A percentile compares a stretch with the other conserved stretches of the same genome.
Evolutionary conservation across 192 early-diverging fungal species (phyloP).

Genomic region (Coemansia asiatica): DNA sequence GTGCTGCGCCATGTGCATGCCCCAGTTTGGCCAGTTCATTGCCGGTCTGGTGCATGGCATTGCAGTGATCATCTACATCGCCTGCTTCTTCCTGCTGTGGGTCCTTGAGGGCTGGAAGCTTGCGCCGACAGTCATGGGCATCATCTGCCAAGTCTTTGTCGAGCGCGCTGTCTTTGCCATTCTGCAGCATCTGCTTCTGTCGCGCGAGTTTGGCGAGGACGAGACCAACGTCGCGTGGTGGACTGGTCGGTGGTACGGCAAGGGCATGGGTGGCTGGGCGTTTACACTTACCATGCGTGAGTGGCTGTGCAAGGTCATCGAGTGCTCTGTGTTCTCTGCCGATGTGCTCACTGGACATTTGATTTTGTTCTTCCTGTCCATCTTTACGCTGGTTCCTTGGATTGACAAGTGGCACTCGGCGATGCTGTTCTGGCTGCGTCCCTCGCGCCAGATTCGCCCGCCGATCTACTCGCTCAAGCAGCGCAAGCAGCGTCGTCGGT

Average conservation of each 20-base stretch:
- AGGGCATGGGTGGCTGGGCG: constrained; percentile 66
- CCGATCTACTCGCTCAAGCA: constrained; percentile 74
- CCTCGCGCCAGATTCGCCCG: constrained; percentile 72
- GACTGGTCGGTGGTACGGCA: constrained; percentile 80
- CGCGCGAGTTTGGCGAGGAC: constrained; percentile 82
- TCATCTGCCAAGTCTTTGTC: constrained; percentile 65
- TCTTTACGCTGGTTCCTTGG: constrained; percentile 71
- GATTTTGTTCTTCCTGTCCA: constrained; percentile 72
- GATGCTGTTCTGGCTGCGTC: constrained; percentile 83
- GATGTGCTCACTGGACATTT: constrained; percentile 78
- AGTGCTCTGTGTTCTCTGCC: constrained; percentile 77
- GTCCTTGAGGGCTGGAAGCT: constrained; percentile 67
- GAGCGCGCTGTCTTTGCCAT: constrained; percentile 71
- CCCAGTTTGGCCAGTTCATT: constrained; percentile 72
- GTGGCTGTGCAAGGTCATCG: constrained; percentile 79
- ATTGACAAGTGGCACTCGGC: constrained; percentile 73
- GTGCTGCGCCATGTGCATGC: constrained; percentile 62
- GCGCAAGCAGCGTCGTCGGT: constrained; percentile 60
- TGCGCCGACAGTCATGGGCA: constrained; percentile 63
- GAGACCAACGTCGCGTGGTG: constrained; percentile 85
- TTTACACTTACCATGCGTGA: constrained; percentile 77
- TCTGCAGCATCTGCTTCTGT: constrained; percentile 67
- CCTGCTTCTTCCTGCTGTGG: constrained; percentile 66
- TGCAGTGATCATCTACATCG: constrained; percentile 63
- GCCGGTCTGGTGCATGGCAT: constrained; percentile 65